These are phyloP conservation scores for Pittosporum tobira DNA, from an alignment of 129 eudicot species.

Conservation along the genomic window DNA sequence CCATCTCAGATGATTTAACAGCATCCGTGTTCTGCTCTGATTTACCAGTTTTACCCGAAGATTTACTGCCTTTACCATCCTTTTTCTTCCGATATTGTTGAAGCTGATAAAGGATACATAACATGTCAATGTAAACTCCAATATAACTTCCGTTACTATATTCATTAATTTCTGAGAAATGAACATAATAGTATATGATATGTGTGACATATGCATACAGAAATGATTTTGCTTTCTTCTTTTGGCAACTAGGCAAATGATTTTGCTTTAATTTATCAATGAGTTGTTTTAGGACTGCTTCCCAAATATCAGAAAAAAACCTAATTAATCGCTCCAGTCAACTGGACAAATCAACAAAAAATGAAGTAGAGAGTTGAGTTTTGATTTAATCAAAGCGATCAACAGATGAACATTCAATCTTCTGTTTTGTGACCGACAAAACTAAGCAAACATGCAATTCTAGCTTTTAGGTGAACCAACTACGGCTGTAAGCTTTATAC, in stretches of 20 bases:
- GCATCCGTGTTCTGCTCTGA: conserved; percentile 35
- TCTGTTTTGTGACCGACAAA: too few relatives aligned
- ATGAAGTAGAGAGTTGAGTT: too few relatives aligned
- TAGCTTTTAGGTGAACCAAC: too few relatives aligned
- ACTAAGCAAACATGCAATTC: too few relatives aligned
- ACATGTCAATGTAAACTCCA: conserved; percentile 8
- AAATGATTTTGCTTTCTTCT: too few relatives aligned
- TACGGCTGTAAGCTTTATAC: too few relatives aligned
- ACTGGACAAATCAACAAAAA: not conserved
- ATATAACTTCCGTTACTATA: not conserved
- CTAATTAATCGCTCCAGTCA: not conserved
- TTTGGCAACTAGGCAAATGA: too few relatives aligned
- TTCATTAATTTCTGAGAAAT: not conserved
- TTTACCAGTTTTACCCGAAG: conserved; percentile 55
- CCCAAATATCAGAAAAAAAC: not conserved
- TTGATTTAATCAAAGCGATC: too few relatives aligned
- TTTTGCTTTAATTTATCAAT: not conserved
- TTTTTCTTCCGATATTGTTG: conserved; percentile 92
- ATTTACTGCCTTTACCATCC: conserved; percentile 72
- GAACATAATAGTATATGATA: not conserved
- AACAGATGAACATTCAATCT: too few relatives aligned
- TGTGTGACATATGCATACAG: not conserved
- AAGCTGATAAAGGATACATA: conserved; percentile 45
- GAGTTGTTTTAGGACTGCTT: not conserved
- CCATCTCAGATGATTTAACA: conserved; percentile 32